phyloP scores from a whole-genome alignment of 305 asterid genomes.

The Fraxinus velutina region DNA sequence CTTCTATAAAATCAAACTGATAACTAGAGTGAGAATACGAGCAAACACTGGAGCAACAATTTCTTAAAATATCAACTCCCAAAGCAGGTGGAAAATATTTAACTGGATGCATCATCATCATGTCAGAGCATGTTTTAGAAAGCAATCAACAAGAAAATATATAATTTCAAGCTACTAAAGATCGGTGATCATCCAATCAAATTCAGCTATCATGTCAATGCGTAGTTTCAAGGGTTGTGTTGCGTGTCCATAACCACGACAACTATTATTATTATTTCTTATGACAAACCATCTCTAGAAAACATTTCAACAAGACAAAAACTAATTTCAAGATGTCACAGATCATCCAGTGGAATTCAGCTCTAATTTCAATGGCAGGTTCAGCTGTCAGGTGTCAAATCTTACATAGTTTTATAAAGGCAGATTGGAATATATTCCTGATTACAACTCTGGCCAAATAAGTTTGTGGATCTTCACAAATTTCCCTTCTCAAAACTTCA shows the following conservation, averaged over 20 bases:
- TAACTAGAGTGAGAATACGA: background rate
- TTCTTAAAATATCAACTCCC: background rate
- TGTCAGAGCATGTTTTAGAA: background rate
- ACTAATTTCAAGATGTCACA: constrained; percentile 1
- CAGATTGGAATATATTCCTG: background rate
- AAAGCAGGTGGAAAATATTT: background rate
- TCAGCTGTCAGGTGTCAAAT: background rate
- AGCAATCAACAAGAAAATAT: background rate
- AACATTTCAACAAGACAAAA: constrained; percentile 1
- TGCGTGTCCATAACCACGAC: background rate
- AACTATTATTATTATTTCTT: background rate
- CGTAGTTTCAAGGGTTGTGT: background rate
- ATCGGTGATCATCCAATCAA: background rate
- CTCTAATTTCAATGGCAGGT: background rate
- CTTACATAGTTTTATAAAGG: background rate
- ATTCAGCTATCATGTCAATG: background rate
- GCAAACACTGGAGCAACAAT: background rate
- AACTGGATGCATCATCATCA: background rate
- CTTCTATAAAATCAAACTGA: background rate
- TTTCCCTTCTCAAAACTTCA: background rate
- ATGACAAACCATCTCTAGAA: background rate
- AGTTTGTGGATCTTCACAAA: background rate
- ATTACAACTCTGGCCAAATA: background rate
- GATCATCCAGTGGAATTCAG: background rate
- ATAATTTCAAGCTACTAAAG: background rate